These are phyloP conservation scores for Myxozyma vanderwaltii DNA, from an alignment of 805 yeast species.

Conservation along the genomic window DNA sequence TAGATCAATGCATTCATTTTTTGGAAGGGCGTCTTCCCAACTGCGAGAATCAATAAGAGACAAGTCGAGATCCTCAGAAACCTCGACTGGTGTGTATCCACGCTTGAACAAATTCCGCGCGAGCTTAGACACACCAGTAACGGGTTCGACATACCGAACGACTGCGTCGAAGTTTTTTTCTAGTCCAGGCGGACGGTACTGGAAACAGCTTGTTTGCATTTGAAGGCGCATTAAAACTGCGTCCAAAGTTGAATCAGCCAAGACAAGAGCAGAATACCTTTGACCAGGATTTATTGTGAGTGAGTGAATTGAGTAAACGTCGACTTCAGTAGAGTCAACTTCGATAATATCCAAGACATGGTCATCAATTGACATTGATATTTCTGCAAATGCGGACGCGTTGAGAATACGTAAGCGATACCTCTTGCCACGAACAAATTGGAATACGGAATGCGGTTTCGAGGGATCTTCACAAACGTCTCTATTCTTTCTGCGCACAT, in stretches of 20 bases:
- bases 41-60: neutral
- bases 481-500: neutral
- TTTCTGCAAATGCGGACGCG: constrained; percentile 23
- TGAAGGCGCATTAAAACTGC: constrained; percentile 18
- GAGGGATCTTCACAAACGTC: neutral
- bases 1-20: constrained; percentile 17
- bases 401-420: constrained; percentile 30
- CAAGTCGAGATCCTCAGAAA: neutral
- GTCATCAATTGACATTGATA: constrained; percentile 25
- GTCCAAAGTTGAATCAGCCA: constrained; percentile 13
- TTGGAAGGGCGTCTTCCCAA: constrained; percentile 18
- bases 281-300: constrained; percentile 28
- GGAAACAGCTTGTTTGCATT: constrained; percentile 25
- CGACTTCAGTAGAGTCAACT: constrained; percentile 30
- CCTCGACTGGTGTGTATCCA: neutral
- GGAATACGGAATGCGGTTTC: constrained; percentile 2
- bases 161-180: constrained; percentile 11
- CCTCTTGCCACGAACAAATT: constrained; percentile 12
- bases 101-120: neutral
- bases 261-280: constrained; percentile 28
- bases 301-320: neutral
- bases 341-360: constrained; percentile 24
- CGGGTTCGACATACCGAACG: neutral
- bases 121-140: neutral
- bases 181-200: constrained; percentile 8